These are phyloP conservation scores for Tieghemiomyces parasiticus DNA, from an alignment of 192 early-diverging fungal species.

Conservation along the genomic window DNA sequence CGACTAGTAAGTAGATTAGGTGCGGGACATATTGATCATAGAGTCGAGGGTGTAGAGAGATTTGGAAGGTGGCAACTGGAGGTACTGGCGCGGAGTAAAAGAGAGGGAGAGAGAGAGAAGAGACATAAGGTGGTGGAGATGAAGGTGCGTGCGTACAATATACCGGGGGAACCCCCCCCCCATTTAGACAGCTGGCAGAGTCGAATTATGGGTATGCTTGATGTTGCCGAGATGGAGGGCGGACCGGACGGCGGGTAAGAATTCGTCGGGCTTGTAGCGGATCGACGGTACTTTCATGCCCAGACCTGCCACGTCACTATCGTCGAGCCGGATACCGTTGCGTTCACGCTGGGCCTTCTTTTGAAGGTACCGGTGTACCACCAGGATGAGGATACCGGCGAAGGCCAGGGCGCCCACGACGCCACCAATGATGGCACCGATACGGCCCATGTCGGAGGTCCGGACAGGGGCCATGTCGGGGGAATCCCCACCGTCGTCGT, in stretches of 20 bases:
- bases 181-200: background rate
- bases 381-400: slow-evolving; percentile 4
- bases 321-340: slow-evolving; percentile 2
- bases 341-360: slow-evolving; percentile 1
- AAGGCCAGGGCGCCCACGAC: slow-evolving; percentile 8
- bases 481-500: background rate
- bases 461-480: background rate
- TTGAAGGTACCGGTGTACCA: slow-evolving; percentile 1
- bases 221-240: slow-evolving; percentile 3
- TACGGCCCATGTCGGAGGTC: slow-evolving; percentile 8
- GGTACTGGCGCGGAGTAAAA: too few relatives aligned
- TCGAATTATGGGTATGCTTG: slow-evolving; percentile 5
- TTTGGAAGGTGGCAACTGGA: too few relatives aligned
- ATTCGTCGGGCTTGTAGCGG: slow-evolving; percentile 10
- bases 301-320: background rate
- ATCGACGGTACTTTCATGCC: slow-evolving; percentile 2
- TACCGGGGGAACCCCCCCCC: too few relatives aligned
- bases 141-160: background rate
- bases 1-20: too few relatives aligned
- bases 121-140: background rate
- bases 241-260: slow-evolving; percentile 4
- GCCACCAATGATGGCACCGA: slow-evolving; percentile 8
- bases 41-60: too few relatives aligned
- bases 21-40: too few relatives aligned
- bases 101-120: background rate